Evolutionary conservation across 2,329 filamentous ascomycete species (phyloP).

Genomic region (Fusarium sterilihyphosum): DNA sequence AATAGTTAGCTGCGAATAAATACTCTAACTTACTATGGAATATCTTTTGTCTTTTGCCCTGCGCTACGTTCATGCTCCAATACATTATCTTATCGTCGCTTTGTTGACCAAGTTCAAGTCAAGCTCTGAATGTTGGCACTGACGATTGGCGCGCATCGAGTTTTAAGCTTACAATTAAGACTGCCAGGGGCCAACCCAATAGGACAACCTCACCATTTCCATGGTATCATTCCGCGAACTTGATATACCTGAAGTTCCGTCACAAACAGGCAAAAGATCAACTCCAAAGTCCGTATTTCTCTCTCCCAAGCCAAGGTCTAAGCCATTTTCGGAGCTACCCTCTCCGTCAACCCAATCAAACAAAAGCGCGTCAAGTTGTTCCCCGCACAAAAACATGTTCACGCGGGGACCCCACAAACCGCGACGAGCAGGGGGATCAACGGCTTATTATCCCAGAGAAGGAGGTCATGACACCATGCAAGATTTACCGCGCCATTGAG

Average conservation of each 20-base stretch:
- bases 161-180: neutral
- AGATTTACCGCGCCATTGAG: constrained; percentile 17
- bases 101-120: accelerated
- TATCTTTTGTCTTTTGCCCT: too few relatives aligned
- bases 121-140: accelerated
- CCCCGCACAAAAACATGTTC: constrained; percentile 9
- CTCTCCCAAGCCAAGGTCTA: neutral
- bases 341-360: constrained; percentile 22
- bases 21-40: accelerated
- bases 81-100: too few relatives aligned
- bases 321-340: neutral
- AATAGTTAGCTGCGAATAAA: accelerated
- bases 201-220: too few relatives aligned
- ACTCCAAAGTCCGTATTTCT: neutral
- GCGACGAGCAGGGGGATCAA: neutral
- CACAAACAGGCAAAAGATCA: constrained; percentile 18
- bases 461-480: constrained; percentile 8
- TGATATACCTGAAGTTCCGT: neutral
- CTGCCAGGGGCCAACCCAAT: neutral
- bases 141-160: constrained; percentile 8
- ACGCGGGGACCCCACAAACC: constrained; percentile 26
- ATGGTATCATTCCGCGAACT: neutral
- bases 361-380: neutral
- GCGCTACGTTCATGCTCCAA: accelerated
- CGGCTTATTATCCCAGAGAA: constrained; percentile 4